Base-by-base conservation (phyloP, 169 alveolate genomes). In the Cyclospora cayetanensis region DNA sequence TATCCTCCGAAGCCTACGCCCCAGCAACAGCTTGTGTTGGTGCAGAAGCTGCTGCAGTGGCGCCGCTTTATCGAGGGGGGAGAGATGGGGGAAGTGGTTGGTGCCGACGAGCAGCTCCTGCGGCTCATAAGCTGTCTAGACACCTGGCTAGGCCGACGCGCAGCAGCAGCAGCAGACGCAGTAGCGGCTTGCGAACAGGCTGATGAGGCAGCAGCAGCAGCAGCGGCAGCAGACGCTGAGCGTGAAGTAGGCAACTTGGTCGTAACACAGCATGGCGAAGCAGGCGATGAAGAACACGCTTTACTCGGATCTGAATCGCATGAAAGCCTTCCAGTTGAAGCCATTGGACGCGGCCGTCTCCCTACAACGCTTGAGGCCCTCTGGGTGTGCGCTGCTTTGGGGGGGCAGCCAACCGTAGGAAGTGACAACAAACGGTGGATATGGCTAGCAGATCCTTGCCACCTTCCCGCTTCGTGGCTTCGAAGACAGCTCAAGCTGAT, bases 331-430 rank as follows among this genome's bases (percentile, higher is more conserved):
- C 27, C 42, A 31, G 76, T 41, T 31, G 29, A 18, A 34, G 74
- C 29, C 43, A 29, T 63, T 25, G 52, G 35, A 22, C 34, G 42
- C 15, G 53, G 85, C 15, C n/a, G 55, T 7, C 91, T 85, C 35
- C 91, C 91, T 18, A 31, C 65, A 27, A 74, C 53, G 43, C 41
- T 50, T 12, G 85, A 74, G 15, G 91, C 46, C 20, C 72, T 85
- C 25, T 85, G 91, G 91, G 72, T 85, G 18, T 85, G 91, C 34
- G 91, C 91, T 29, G 91, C 91, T 2, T 53, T 85, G 55, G 91
- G 91, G 15, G 91, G 91, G 27, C 74, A 66, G 84, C 91, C 91
- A 4, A 53, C 76, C 2, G 74, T 25, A 25, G 55, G 34, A 2
- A 53, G 84, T 34, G 74, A 43, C 82, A 85, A 85, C 60, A 43